Conservation (phyloP, 345 rosid species). For the Gossypium thurberi region DNA sequence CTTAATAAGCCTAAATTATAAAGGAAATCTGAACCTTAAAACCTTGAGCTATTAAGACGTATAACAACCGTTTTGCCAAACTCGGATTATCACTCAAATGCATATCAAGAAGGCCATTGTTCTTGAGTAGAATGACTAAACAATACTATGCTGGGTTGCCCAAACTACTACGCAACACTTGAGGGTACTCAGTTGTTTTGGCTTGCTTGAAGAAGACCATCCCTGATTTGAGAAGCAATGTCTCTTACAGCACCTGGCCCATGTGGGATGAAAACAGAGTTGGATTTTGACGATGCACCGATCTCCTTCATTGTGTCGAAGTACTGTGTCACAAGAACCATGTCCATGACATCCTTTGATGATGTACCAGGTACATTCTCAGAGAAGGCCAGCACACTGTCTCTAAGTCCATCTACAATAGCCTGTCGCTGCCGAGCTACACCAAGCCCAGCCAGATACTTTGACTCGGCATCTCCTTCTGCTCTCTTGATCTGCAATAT, state of each 20-base stretch:
- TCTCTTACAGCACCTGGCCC: constrained; percentile 72
- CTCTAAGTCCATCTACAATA: constrained; percentile 51
- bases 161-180: not conserved
- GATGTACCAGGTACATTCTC: constrained; percentile 61
- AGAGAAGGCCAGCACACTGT: constrained; percentile 51
- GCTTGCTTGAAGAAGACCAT: constrained; percentile 59
- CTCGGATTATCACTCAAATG: not conserved
- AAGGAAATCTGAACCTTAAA: not conserved
- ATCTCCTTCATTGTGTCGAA: constrained; percentile 75
- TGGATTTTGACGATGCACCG: constrained; percentile 56
- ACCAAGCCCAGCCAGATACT: constrained; percentile 48
- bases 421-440: constrained; percentile 54
- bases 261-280: constrained; percentile 64
- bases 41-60: not conserved
- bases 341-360: constrained; percentile 71
- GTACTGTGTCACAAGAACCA: constrained; percentile 74
- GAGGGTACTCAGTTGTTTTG: constrained; percentile 13
- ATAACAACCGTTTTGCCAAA: not conserved
- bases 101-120: not conserved
- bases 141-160: not conserved
- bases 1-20: not conserved
- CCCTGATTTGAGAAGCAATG: constrained; percentile 57
- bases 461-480: constrained; percentile 51
- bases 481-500: constrained; percentile 52
- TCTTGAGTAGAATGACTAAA: not conserved